phyloP scores from a whole-genome alignment of 345 rosid genomes.

The Toxicodendron radicans region DNA sequence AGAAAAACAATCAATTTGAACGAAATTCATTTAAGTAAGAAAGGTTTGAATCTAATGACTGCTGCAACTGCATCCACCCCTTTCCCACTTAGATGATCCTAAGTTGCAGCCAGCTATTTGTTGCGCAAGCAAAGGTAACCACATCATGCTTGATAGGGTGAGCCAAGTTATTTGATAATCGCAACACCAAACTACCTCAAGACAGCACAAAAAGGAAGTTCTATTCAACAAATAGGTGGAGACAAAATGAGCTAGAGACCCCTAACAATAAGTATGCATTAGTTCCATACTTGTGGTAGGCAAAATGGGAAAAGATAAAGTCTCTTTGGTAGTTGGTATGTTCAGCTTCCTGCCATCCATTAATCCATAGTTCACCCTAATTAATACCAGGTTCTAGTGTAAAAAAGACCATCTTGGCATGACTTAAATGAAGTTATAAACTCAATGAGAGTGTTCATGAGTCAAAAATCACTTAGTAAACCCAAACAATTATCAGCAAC shows the following conservation, averaged over 20 bases:
- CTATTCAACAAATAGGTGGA: not conserved
- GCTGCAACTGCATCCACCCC: not conserved
- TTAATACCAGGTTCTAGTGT: not conserved
- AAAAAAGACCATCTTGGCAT: constrained; percentile 11
- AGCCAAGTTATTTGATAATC: not conserved
- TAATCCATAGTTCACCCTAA: not conserved
- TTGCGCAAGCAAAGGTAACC: not conserved
- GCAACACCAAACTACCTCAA: not conserved
- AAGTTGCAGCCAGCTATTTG: not conserved
- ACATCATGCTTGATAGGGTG: not conserved
- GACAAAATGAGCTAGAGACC: not conserved
- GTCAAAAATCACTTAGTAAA: not conserved
- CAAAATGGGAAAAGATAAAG: not conserved
- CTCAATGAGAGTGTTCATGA: not conserved
- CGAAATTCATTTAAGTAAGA: not conserved
- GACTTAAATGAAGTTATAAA: not conserved
- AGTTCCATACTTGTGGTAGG: not conserved
- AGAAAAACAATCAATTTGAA: not conserved
- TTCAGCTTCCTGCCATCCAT: not conserved
- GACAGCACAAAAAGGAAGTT: not conserved
- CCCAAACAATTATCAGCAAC: not conserved
- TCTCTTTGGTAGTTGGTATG: not conserved
- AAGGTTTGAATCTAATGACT: not conserved
- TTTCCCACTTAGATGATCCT: not conserved
- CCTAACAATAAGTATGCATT: not conserved